phyloP scores from a whole-genome alignment of 2,329 filamentous ascomycete genomes.

The Fusarium armeniacum region DNA sequence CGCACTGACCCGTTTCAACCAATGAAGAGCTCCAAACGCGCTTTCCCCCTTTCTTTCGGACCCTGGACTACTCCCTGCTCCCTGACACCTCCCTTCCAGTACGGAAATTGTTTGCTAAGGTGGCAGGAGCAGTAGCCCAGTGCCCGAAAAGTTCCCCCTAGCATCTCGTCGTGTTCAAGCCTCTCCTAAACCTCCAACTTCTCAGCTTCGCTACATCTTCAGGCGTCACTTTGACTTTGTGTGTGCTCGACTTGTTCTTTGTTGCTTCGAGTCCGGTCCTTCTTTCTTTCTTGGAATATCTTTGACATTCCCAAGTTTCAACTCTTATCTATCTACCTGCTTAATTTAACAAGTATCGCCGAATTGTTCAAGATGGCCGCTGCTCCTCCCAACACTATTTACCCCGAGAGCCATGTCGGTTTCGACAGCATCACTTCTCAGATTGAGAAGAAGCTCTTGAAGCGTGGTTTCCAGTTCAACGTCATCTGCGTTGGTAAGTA shows the following conservation, averaged over 20 bases:
- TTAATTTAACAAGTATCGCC: slow-evolving; percentile 49
- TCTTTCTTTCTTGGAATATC: slow-evolving; percentile 52
- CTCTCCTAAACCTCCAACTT: slow-evolving; percentile 51
- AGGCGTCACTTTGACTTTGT: slow-evolving; percentile 44
- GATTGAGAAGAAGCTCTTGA: slow-evolving; percentile 99
- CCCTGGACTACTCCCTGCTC: slow-evolving; percentile 54
- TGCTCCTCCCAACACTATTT: slow-evolving; percentile 80
- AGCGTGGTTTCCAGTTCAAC: slow-evolving; percentile 99
- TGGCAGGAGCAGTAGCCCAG: slow-evolving; percentile 55
- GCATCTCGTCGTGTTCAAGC: slow-evolving; percentile 46
- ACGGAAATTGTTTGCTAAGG: slow-evolving; percentile 66
- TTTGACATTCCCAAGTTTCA: slow-evolving; percentile 46
- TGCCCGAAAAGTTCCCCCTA: slow-evolving; percentile 59
- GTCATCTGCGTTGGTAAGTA: slow-evolving; percentile 97
- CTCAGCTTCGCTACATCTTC: slow-evolving; percentile 47
- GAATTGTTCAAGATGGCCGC: slow-evolving; percentile 63
- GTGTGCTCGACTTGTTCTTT: slow-evolving; percentile 42
- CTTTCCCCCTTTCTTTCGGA: slow-evolving; percentile 61
- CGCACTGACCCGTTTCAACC: slow-evolving; percentile 50
- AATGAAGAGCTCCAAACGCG: slow-evolving; percentile 53
- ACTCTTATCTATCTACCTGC: slow-evolving; percentile 51
- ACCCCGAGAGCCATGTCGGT: slow-evolving; percentile 98
- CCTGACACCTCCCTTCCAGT: slow-evolving; percentile 53
- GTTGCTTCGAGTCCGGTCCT: slow-evolving; percentile 39
- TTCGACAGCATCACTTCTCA: slow-evolving; percentile 99